A percentile compares a stretch with the other conserved stretches of the same genome.
These are phyloP conservation scores for Citrus sinensis DNA, from an alignment of 345 rosid genomes.

Conservation along the genomic window DVS_A1.0 CM039168.1:3743001-3743500, in stretches of 20 bases:
- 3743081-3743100: conserved; percentile 78
- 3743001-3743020: conserved; percentile 86
- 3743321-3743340: conserved; percentile 82
- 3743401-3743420: conserved; percentile 43
- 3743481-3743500: conserved; percentile 44
- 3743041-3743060: conserved; percentile 87
- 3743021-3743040: conserved; percentile 86
- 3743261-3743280: conserved; percentile 68
- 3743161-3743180: conserved; percentile 61
- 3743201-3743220: conserved; percentile 71
- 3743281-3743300: conserved; percentile 54
- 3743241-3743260: conserved; percentile 72
- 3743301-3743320: conserved; percentile 58
- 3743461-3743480: conserved; percentile 46
- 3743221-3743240: conserved; percentile 81
- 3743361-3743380: conserved; percentile 78
- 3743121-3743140: conserved; percentile 61
- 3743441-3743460: conserved; percentile 45
- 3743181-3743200: conserved; percentile 79
- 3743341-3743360: conserved; percentile 81
- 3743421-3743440: conserved; percentile 53
- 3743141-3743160: conserved; percentile 68
- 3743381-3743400: conserved; percentile 74
- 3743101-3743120: conserved; percentile 85
- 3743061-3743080: conserved; percentile 82